These are phyloP conservation scores for Powellomyces hirtus DNA, from an alignment of 192 early-diverging fungal genomes.

Conservation along the genomic window DNA sequence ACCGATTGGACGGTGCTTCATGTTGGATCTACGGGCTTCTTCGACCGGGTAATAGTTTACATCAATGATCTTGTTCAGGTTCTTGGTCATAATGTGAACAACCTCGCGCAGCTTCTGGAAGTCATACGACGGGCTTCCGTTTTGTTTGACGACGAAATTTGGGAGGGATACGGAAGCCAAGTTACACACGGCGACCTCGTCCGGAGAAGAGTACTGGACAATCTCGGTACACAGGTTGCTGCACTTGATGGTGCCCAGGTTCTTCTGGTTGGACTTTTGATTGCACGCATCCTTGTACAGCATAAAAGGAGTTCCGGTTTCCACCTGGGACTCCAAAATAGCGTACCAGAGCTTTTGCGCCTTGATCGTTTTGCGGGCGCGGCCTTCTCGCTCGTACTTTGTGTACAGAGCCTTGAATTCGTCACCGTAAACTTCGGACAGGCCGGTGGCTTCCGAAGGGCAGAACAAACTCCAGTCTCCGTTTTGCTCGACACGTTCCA, in stretches of 20 bases:
- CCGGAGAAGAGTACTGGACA: conserved; percentile 92
- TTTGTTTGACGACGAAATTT: conserved; percentile 69
- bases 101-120: conserved; percentile 80
- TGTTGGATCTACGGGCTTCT: conserved; percentile 84
- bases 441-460: conserved; percentile 87
- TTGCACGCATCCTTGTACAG: conserved; percentile 99
- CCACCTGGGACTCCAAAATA: conserved; percentile 92
- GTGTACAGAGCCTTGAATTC: conserved; percentile 85
- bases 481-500: conserved; percentile 93
- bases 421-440: conserved; percentile 91
- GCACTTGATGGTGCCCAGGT: conserved; percentile 98
- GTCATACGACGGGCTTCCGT: conserved; percentile 61
- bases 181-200: conserved; percentile 98
- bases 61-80: conserved; percentile 97
- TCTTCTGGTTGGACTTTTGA: conserved; percentile 98
- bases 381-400: conserved; percentile 80
- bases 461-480: conserved; percentile 95
- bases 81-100: conserved; percentile 83
- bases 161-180: conserved; percentile 93
- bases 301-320: conserved; percentile 98
- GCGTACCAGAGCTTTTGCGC: conserved; percentile 98
- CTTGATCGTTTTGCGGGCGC: conserved; percentile 85
- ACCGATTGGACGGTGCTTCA: conserved; percentile 95
- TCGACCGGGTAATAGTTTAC: conserved; percentile 93
- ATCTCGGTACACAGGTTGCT: conserved; percentile 98